These are phyloP conservation scores for Lichtheimia ornata DNA, from an alignment of 371 early-diverging fungal species.

Conservation along the genomic window DNA sequence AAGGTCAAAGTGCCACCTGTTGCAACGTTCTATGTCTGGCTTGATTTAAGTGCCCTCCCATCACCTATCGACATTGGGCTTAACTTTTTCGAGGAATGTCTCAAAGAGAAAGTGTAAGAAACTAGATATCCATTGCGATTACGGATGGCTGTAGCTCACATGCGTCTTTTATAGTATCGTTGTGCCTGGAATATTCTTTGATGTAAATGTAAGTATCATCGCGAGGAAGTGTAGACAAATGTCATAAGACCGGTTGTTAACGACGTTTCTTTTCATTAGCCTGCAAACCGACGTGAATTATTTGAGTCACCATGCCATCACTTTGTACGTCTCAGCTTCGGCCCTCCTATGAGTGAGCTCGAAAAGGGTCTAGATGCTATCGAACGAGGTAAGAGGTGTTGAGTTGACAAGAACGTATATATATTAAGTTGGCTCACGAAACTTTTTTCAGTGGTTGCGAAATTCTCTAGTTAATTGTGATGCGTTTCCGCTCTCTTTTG, in stretches of 20 bases:
- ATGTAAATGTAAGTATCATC: conserved; percentile 43
- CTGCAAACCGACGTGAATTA: conserved; percentile 50
- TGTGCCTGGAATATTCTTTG: conserved; percentile 58
- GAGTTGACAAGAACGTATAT: no score
- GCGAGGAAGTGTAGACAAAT: background rate
- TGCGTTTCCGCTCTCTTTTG: no score
- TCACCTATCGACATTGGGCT: conserved; percentile 50
- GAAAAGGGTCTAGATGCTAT: conserved; percentile 47
- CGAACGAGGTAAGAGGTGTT: conserved; percentile 28
- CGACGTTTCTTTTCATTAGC: conserved; percentile 16
- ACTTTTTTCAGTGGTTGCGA: no score
- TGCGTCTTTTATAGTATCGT: conserved; percentile 21
- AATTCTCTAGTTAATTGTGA: no score
- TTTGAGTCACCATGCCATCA: conserved; percentile 54
- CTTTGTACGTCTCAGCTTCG: conserved; percentile 51
- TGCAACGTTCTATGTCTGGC: conserved; percentile 56
- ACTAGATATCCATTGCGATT: background rate
- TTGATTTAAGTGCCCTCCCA: conserved; percentile 40
- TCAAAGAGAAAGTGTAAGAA: conserved; percentile 48
- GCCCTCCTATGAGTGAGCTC: conserved; percentile 50
- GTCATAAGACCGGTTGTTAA: background rate
- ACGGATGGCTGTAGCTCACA: background rate
- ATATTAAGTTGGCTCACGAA: no score
- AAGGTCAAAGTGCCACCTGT: conserved; percentile 36
- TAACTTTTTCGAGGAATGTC: conserved; percentile 50